phyloP scores from a whole-genome alignment of 306 rosid genomes.

The Lathyrus sativus region DNA sequence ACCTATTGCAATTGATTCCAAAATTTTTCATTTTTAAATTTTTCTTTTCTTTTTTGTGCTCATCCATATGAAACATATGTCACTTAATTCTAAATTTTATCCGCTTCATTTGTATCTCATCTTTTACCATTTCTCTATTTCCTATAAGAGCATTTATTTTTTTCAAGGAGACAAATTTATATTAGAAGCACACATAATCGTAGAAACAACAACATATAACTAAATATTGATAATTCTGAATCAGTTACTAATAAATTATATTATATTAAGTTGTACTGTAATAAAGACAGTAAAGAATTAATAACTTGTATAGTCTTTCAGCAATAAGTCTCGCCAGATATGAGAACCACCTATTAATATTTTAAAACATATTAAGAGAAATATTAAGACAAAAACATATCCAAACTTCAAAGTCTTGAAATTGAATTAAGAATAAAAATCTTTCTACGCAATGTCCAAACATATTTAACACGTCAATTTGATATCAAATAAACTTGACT shows the following conservation, averaged over 20 bases:
- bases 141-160: no score
- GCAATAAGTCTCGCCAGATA: constrained; percentile 93
- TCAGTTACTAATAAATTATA: constrained; percentile 32
- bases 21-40: no score
- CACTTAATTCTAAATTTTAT: no score
- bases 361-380: constrained; percentile 40
- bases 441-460: constrained; percentile 12
- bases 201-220: constrained; percentile 17
- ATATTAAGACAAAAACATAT: constrained; percentile 34
- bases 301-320: constrained; percentile 98
- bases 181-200: constrained; percentile 16
- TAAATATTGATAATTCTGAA: constrained; percentile 20
- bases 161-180: background rate
- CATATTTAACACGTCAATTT: constrained; percentile 32
- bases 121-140: no score
- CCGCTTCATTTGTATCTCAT: no score
- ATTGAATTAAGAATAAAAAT: constrained; percentile 25
- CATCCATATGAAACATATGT: no score
- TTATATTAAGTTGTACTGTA: constrained; percentile 44
- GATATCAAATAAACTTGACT: constrained; percentile 25
- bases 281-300: constrained; percentile 49
- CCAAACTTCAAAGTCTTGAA: constrained; percentile 30
- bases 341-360: constrained; percentile 71
- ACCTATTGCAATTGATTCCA: no score
- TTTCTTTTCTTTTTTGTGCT: no score